Evolutionary conservation across 495 filamentous ascomycete genomes (phyloP).

Genomic region (Annulohypoxylon stygium): DNA sequence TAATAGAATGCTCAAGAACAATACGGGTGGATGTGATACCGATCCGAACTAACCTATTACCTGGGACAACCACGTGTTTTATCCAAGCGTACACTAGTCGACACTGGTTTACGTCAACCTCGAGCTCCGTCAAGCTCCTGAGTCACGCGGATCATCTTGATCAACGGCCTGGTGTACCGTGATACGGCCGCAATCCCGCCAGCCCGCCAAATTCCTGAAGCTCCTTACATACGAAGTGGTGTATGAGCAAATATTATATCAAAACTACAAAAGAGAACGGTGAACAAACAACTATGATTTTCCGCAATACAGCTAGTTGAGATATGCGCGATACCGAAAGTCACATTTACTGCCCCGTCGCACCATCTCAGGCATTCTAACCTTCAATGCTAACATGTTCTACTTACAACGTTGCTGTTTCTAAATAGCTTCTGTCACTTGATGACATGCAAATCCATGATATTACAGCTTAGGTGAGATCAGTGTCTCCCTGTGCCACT

Average conservation of each 20-base stretch:
- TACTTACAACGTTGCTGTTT: too few relatives aligned
- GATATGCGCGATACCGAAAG: background rate
- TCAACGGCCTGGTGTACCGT: constrained; percentile 1
- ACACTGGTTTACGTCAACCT: background rate
- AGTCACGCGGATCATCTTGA: background rate
- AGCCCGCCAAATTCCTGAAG: background rate
- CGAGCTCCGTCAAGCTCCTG: background rate
- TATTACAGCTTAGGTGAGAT: background rate
- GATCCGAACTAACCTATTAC: background rate
- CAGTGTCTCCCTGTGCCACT: background rate
- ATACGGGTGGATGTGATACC: constrained; percentile 2
- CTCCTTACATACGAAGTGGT: background rate
- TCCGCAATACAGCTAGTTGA: background rate
- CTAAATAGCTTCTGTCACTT: background rate
- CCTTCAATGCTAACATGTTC: too few relatives aligned
- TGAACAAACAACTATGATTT: background rate
- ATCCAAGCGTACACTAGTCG: background rate
- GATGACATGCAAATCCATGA: background rate
- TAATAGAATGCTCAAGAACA: constrained; percentile 1
- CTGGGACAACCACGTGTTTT: constrained; percentile 3
- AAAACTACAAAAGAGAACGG: background rate
- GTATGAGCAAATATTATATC: background rate
- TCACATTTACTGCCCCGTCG: background rate
- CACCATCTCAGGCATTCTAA: too few relatives aligned
- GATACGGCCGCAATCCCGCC: background rate